Evolutionary conservation across 2,329 filamentous ascomycete species (phyloP), one percentile per base, ranked within the genome.

Genomic region (Aspergillus viridinutans): DNA sequence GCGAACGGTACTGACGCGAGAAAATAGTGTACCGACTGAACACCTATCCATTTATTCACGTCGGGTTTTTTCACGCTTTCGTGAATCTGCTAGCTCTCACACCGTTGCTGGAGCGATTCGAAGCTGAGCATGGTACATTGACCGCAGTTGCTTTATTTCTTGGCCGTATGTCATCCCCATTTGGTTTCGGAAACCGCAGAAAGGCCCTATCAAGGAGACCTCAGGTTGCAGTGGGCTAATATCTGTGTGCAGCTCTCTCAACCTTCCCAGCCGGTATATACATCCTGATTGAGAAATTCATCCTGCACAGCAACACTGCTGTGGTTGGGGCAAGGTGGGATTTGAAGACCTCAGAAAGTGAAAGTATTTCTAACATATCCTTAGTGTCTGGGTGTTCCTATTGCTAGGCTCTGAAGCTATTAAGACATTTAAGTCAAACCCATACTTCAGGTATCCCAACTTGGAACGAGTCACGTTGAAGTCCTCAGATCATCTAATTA

Each of bases 91-190:
- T 95, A 61, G 90, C 91, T 23, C 74, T 97, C 61, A 87, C 88
- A 42, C 94, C 94, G n/a, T 80, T 99, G 52, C 78, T 99, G 72
- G 93, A 97, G 75, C 85, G 92, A 59, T 99, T 97, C 74, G 94
- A 99, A 78, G 84, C 85, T 60, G 93, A 97, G 73, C 87, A 95
- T 74, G 94, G 94, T 53, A 97, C 93, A 7, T 79, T 97, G 69
- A 90, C 90, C 26, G 89, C 91, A n/a, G 73, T 96, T 61, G 85
- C 90, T 38, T 80, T 97, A 53, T 97, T 97, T 73, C 85, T 94
- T 68, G 94, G 94, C 56, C 92, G 92, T 96, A 81, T 80, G 92
- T 83, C 8, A 43, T 48, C 32, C 29, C 32, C 23, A 29, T 1
- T 40, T 9, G 10, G 4, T 28, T 4, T 35, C 10, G 25, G 21